Conservation (phyloP, 2,329 filamentous ascomycete species). For the Thielaviopsis ethacetica region DNA sequence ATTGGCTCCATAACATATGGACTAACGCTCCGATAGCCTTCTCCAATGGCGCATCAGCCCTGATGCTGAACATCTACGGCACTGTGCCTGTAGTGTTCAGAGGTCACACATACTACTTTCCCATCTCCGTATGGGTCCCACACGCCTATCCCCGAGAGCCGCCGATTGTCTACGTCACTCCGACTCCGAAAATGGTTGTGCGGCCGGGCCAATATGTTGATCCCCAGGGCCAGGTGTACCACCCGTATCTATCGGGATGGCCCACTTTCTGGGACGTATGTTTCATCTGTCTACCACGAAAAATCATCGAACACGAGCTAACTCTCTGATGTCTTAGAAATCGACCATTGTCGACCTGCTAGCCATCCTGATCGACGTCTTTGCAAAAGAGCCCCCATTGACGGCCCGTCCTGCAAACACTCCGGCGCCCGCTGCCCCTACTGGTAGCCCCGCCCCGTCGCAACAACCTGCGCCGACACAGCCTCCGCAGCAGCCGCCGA, state of each 20-base stretch:
- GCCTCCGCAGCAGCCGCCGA: conserved; percentile 17
- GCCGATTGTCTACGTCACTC: conserved; percentile 76
- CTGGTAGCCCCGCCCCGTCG: conserved; percentile 52
- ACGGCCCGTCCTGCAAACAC: conserved; percentile 35
- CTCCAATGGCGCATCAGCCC: conserved; percentile 69
- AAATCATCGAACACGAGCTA: conserved; percentile 9
- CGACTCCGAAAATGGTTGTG: conserved; percentile 75
- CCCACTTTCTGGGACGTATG: conserved; percentile 75
- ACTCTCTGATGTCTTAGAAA: conserved; percentile 37
- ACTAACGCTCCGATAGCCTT: conserved; percentile 46
- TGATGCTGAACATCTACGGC: conserved; percentile 73
- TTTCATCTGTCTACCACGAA: conserved; percentile 16
- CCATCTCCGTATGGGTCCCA: conserved; percentile 83
- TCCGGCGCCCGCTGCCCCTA: background rate
- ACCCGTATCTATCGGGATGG: conserved; percentile 90
- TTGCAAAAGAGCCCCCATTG: conserved; percentile 88
- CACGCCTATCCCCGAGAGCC: conserved; percentile 76
- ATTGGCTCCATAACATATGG: background rate
- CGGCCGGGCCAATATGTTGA: conserved; percentile 90
- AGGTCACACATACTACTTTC: conserved; percentile 78
- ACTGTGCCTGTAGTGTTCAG: conserved; percentile 86
- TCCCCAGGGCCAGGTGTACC: conserved; percentile 82
- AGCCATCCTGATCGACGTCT: conserved; percentile 66
- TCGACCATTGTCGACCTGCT: conserved; percentile 73
- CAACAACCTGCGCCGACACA: conserved; percentile 30